Percentiles rank a stretch among this genome's conserved stretches.
These are phyloP conservation scores for Plasmopara viticola DNA, from an alignment of 352 stramenopile genomes.

Conservation along the genomic window DNA sequence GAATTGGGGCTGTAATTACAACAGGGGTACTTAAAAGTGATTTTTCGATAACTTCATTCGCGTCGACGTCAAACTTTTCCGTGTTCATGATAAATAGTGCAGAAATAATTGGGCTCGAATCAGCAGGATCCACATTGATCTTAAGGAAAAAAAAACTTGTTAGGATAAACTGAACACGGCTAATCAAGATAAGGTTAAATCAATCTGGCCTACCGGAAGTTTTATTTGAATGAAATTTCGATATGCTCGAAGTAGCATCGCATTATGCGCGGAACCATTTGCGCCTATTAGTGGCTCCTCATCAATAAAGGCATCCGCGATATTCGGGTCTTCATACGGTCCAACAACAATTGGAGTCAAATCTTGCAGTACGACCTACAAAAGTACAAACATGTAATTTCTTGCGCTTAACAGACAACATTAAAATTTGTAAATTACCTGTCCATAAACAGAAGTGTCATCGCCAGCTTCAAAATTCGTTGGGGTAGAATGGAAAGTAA, in stretches of 20 bases:
- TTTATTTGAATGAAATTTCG: slow-evolving; percentile 55
- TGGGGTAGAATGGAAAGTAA: slow-evolving; percentile 34
- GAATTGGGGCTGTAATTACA: slow-evolving; percentile 37
- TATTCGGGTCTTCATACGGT: slow-evolving; percentile 78
- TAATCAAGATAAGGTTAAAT: background rate
- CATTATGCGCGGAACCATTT: slow-evolving; percentile 27
- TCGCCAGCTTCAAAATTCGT: background rate
- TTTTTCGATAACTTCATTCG: slow-evolving; percentile 52
- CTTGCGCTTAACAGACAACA: background rate
- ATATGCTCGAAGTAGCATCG: slow-evolving; percentile 43
- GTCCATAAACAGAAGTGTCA: slow-evolving; percentile 14
- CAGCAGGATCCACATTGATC: slow-evolving; percentile 11
- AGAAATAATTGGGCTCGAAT: slow-evolving; percentile 13
- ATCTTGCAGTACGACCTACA: slow-evolving; percentile 44
- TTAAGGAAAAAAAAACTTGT: slow-evolving; percentile 11
- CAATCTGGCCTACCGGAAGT: slow-evolving; percentile 24
- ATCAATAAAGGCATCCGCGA: slow-evolving; percentile 58
- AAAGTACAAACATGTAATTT: slow-evolving; percentile 5
- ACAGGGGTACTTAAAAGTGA: slow-evolving; percentile 40
- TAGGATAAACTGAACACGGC: slow-evolving; percentile 1
- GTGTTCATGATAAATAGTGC: slow-evolving; percentile 56
- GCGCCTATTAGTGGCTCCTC: slow-evolving; percentile 18
- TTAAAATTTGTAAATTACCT: slow-evolving; percentile 21
- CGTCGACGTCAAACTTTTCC: slow-evolving; percentile 56
- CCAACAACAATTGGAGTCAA: slow-evolving; percentile 57